Base-by-base conservation (phyloP, 495 filamentous ascomycete genomes). In the Hypoxylon intermedium region DNA sequence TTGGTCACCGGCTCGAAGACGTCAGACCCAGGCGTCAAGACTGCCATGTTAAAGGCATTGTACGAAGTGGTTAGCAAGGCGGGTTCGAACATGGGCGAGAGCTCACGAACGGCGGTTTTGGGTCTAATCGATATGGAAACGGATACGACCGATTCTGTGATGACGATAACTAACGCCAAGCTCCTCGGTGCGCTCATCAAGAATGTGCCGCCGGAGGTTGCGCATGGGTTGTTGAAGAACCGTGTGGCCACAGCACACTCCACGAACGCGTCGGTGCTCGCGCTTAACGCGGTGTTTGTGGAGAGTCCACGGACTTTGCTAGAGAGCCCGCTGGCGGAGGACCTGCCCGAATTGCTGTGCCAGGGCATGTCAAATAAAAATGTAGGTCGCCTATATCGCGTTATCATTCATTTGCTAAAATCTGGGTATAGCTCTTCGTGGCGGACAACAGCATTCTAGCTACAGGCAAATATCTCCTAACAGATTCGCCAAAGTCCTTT, bases 21-120 rank as follows among this genome's bases (percentile, higher is more conserved):
- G 0, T 75, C 86, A 2, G 95, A 98, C 72, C 51, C 83, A 12
- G 95, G 94, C 41, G 94, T 98, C 52, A 90, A 85, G 75, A 94
- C 90, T 70, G 94, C 94, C 12, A 98, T 98, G 94, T 83, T 98
- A 59, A 97, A 96, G 79, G 94, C 95, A 4, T 77, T 98, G 36
- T 97, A 92, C 68, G 94, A 98, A 69, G 94, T 98, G 19, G 86
- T 98, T 46, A 92, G 91, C 74, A 97, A 96, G 75, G 92, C 92
- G 7, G 94, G 95, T 21, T 77, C 76, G 16, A 97, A 93, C 71
- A 98, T 98, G 94, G 91, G 90, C 63, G 94, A 97, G 63, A 80
- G 83, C 42, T 97, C 93, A 26, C 86, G 92, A 47, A 81, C 82
- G 55, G 85, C 92, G 1, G 89, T 98, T 3, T 79, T 98, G 5